Base-by-base conservation (phyloP, 1,284 basidiomycete species). In the Boletus hoseneyae region DNA sequence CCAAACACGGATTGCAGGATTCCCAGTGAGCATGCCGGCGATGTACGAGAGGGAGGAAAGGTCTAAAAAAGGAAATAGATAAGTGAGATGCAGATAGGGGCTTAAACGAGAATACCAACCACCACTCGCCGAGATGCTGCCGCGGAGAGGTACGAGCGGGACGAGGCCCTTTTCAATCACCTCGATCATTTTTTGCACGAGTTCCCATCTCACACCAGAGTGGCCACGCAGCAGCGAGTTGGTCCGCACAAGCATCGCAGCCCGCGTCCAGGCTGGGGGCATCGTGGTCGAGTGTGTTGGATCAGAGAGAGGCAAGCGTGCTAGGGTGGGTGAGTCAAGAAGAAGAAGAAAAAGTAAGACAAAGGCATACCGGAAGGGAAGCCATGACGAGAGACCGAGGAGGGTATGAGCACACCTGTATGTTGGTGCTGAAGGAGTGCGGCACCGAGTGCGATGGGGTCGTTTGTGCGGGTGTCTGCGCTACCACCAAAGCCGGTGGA, bases 231-330 rank as follows among this genome's bases (percentile, higher is more conserved):
- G 80, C 45, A 93, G 79, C 2, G 88, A 91, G 71, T 93, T 94
- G 74, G 90, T 85, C 57, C 92, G 85, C 55, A 95, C 78, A 9
- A 92, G 72, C 58, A 94, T 91, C 1, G 92, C 90, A 13, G 87
- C 92, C 44, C 90, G 83, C n/a, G 92, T 90, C 87, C 91, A 93
- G 7, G 89, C 73, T 55, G 90, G 85, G n/a, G 92, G 92, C 87
- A 93, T 91, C 53, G 77, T 82, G 43, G 80, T 79, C 19, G 80
- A 79, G n/a, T 76, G 69, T n/a, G 84, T 64, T 1, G 85, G 83
- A 57, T 87, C 83, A 18, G 76, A 71, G 30, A 88, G 79, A 15
- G 87, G 86, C 11, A 85, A 72, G 6, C 70, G 73, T 33, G 76
- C 68, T 48, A 69, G 70, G 13, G 4, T 25, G 18, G 21, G 16